phyloP scores from a whole-genome alignment of 441 rosid genomes.

The Gossypium schwendimanii region DNA sequence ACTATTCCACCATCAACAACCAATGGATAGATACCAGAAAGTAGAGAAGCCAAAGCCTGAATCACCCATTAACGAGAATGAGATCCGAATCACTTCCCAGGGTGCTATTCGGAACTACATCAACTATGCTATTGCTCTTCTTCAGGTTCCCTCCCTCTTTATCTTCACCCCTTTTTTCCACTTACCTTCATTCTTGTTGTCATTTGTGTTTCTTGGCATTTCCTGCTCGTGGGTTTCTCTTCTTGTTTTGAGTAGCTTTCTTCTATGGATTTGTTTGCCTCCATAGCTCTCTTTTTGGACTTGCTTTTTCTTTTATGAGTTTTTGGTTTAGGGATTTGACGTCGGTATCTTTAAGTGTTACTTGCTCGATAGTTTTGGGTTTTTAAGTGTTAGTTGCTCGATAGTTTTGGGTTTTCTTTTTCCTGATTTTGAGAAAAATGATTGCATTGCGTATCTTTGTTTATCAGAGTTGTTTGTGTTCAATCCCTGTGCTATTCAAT shows the following conservation, averaged over 20 bases:
- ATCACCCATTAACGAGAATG: conserved; percentile 77
- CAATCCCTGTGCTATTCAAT: background rate
- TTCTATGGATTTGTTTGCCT: background rate
- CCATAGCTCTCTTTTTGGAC: background rate
- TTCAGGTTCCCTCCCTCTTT: conserved; percentile 41
- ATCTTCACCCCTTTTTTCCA: background rate
- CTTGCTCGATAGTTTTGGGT: background rate
- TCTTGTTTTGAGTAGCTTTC: background rate
- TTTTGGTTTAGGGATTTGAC: background rate
- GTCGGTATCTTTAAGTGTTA: background rate
- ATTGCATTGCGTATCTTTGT: background rate
- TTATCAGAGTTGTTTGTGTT: background rate
- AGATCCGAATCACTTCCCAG: conserved; percentile 87
- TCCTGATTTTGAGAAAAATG: background rate
- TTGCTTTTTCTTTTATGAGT: background rate
- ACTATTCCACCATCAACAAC: background rate
- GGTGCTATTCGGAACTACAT: conserved; percentile 84
- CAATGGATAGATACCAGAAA: conserved; percentile 82
- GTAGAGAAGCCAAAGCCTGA: conserved; percentile 78
- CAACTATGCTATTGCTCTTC: conserved; percentile 76
- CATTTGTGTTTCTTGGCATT: background rate
- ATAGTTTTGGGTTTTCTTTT: background rate
- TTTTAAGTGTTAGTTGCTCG: background rate
- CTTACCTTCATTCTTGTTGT: background rate
- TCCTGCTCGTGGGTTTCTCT: background rate